phyloP scores from a whole-genome alignment of 306 rosid genomes.

The Erythrophleum fordii region DNA sequence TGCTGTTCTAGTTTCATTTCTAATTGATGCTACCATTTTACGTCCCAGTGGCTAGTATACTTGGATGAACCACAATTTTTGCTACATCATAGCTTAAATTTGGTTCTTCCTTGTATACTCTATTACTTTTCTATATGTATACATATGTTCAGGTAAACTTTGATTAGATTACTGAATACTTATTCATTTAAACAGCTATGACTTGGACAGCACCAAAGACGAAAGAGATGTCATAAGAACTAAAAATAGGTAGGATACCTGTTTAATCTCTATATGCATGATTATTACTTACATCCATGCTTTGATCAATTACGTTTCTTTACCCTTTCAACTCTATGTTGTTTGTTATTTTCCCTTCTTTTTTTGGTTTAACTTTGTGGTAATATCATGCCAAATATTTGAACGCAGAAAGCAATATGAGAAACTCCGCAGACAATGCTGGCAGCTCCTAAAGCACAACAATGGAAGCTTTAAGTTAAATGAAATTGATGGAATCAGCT shows the following conservation, averaged over 20 bases:
- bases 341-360: conserved; percentile 17
- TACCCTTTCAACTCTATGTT: conserved; percentile 13
- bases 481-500: conserved; percentile 59
- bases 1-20: conserved; percentile 34
- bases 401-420: conserved; percentile 85
- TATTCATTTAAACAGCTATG: conserved; percentile 70
- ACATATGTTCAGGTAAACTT: conserved; percentile 14
- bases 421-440: conserved; percentile 81
- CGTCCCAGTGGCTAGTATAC: conserved; percentile 22
- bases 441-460: conserved; percentile 60
- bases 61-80: conserved; percentile 17
- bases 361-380: conserved; percentile 31
- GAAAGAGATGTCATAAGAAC: conserved; percentile 71
- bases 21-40: conserved; percentile 6
- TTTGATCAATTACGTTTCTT: conserved; percentile 28
- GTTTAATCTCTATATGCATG: conserved; percentile 22
- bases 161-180: conserved; percentile 40
- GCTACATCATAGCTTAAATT: conserved; percentile 10
- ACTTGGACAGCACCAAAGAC: conserved; percentile 77
- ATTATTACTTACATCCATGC: conserved; percentile 10
- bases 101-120: neutral
- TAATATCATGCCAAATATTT: conserved; percentile 34
- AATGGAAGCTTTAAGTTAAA: conserved; percentile 62
- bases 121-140: neutral
- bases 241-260: conserved; percentile 68